Base-by-base conservation (phyloP, 2,329 filamentous ascomycete species). In the Fusarium cyanostomum region DNA sequence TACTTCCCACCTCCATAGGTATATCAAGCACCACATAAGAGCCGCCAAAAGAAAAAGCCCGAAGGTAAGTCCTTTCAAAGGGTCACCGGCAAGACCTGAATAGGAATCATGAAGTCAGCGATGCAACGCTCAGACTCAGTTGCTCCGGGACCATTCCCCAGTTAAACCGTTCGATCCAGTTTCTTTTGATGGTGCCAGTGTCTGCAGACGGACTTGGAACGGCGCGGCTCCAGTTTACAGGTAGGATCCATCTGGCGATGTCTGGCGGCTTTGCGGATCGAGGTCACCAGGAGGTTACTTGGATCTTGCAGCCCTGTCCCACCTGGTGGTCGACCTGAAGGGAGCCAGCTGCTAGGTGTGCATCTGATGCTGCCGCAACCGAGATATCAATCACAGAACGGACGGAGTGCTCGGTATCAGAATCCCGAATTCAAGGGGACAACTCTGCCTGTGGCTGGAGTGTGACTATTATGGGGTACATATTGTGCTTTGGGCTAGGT, bases 91-190 rank as follows among this genome's bases (percentile, higher is more conserved):
- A 52, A 52, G 12, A 26, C 61, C 57, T 53, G 54, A 62, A 68
- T 35, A 54, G 56, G 62, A 59, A 68, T 58, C 54, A 39, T 28
- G 35, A 24, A 56, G 16, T 45, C 46, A 58, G 30, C 57, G 62
- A 59, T 64, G 61, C 62, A 52, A 64, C 46, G 39, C 35, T 31
- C 52, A 49, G 31, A 59, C 52, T 27, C 48, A 41, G 44, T 33
- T 28, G 46, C 49, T 51, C 31, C 56, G 27, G 48, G 46, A 24
- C 46, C 46, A 59, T 56, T 38, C 59, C 43, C 64, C 53, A 68
- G 51, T 66, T 56, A 56, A 59, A 66, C 48, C 60, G 54, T 67
- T 63, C 66, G 55, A 67, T 67, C 51, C 63, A 49, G 57, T 66
- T 64, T 58, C 52, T 64, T 66, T 59, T 66, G 64, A 58, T 64